Evolutionary conservation across 805 yeast genomes (phyloP), one percentile per base, ranked within the genome.

Genomic region (Priceomyces medius): DNA sequence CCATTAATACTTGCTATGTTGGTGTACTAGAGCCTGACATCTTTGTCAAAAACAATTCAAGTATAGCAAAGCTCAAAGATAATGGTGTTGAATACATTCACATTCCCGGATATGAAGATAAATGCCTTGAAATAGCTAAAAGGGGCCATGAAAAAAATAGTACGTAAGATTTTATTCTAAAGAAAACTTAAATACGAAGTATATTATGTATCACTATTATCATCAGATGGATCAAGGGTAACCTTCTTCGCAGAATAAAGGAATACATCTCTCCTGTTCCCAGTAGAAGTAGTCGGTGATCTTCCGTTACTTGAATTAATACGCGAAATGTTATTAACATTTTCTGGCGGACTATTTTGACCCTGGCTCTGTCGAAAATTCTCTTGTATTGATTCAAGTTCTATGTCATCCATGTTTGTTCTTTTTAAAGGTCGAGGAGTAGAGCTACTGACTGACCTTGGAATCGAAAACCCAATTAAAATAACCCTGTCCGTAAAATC

Each of bases 11-110:
- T 0, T 90, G 90, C 19, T 88, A 85, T 66, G 97, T 91, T 4
- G 99, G 98, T 0, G 93, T 89, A 1, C 58, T 81, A 47, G 99
- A 93, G 62, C 99, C 99, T 0, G 83, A 80, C 24, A 86, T 85
- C 0, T 93, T 93, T 68, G 86, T 93, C n/a, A 73, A 80, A 55
- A 75, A 83, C 43, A 93, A 93, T 56, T 70, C 76, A 3, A 86
- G 96, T 12, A 64, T 65, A 17, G 56, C 63, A 5, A 77, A 75
- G 53, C 66, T 93, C 33, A 66, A 66, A n/a, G 70, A 58, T 0
- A 68, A 70, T 1, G 85, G 82, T 0, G 74, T 91, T 10, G 83
- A 77, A 44, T 91, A 91, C 54, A 71, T 87, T 8, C 85, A 83
- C 49, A 77, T 93, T 19, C 86, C 90, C 0, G 99, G 98, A 0